Conservation (phyloP, 1,284 basidiomycete genomes). For the Heimioporus punctisporus region DNA sequence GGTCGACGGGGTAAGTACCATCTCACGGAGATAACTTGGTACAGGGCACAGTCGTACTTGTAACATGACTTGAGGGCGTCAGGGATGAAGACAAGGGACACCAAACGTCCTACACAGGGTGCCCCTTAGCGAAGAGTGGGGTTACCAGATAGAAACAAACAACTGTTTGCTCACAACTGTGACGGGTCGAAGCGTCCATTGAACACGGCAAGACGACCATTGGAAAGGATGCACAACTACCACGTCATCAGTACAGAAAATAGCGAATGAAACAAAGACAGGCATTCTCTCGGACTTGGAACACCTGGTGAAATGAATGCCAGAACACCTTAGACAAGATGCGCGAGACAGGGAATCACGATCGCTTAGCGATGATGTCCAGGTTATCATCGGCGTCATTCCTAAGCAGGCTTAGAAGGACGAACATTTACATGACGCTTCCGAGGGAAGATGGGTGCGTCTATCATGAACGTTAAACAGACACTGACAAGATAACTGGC, state of each 20-base stretch:
- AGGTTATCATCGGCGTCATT: slow-evolving; percentile 8
- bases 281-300: slow-evolving; percentile 4
- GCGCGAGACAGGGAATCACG: no score
- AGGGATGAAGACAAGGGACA: not conserved
- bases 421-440: slow-evolving; percentile 7
- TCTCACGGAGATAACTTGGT: slow-evolving; percentile 12
- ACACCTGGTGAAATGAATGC: slow-evolving; percentile 8
- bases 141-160: not conserved
- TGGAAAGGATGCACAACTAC: slow-evolving; percentile 15
- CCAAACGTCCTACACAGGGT: slow-evolving; percentile 7
- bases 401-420: not conserved
- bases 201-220: not conserved
- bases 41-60: slow-evolving; percentile 17
- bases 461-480: not conserved
- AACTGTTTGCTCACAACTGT: slow-evolving; percentile 11
- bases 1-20: slow-evolving; percentile 1
- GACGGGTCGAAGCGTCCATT: not conserved
- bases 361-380: slow-evolving; percentile 9
- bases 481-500: not conserved
- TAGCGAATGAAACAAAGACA: not conserved
- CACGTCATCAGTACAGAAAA: not conserved
- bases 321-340: not conserved
- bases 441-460: slow-evolving; percentile 4
- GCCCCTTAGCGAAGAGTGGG: slow-evolving; percentile 7
- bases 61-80: slow-evolving; percentile 11